Evolutionary conservation across 2,329 filamentous ascomycete species (phyloP).

Genomic region (Alternaria gaisen): DNA sequence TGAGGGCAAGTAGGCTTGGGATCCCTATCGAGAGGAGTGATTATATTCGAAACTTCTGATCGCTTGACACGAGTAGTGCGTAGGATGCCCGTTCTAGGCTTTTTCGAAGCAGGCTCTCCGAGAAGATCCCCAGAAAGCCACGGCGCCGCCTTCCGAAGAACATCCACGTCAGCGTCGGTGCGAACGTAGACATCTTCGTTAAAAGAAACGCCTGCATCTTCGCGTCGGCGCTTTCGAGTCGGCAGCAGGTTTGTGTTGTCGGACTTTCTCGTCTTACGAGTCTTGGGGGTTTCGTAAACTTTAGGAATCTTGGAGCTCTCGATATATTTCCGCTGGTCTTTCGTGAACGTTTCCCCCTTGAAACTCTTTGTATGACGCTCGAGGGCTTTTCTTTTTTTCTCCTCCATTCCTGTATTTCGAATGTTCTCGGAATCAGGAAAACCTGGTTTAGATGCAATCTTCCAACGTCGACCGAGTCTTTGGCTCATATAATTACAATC

Average conservation of each 20-base stretch:
- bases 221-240: constrained; percentile 13
- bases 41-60: not conserved
- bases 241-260: not conserved
- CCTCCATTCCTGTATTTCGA: not conserved
- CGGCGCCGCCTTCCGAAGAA: constrained; percentile 5
- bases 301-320: not conserved
- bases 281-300: not conserved
- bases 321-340: not conserved
- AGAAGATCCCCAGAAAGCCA: not conserved
- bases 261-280: not conserved
- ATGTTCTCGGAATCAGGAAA: not conserved
- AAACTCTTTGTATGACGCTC: not conserved
- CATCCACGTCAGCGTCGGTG: constrained; percentile 17
- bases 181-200: constrained; percentile 9
- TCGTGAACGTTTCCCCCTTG: not conserved
- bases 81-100: not conserved
- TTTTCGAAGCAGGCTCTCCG: not conserved
- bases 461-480: not conserved
- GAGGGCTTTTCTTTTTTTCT: not conserved
- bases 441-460: not conserved
- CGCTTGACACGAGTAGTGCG: not conserved
- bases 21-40: not conserved
- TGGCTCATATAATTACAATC: not conserved
- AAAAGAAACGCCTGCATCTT: constrained; percentile 5
- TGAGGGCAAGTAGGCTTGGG: not conserved